A percentile compares a stretch with the other conserved stretches of the same genome.
phyloP scores from a whole-genome alignment of 1,284 basidiomycete species.

The Apiotrichum sp. region DNA sequence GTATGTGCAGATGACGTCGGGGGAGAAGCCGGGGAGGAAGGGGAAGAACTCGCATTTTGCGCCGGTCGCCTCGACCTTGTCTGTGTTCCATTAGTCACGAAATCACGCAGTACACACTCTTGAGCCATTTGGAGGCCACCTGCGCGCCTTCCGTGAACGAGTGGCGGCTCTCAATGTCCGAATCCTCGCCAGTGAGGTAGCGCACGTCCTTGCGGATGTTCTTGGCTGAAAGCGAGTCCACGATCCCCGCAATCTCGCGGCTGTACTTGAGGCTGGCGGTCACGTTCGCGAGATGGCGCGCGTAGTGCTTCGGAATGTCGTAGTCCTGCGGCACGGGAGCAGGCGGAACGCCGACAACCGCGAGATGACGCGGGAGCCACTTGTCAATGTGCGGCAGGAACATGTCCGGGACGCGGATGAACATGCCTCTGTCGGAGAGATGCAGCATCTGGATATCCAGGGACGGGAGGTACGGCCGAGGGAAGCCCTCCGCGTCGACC shows the following conservation, averaged over 20 bases:
- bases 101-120: slow-evolving; percentile 43
- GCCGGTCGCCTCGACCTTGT: slow-evolving; percentile 61
- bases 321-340: slow-evolving; percentile 12
- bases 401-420: slow-evolving; percentile 30
- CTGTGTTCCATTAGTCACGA: slow-evolving; percentile 12
- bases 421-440: slow-evolving; percentile 23
- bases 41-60: slow-evolving; percentile 61
- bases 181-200: slow-evolving; percentile 69
- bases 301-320: slow-evolving; percentile 29
- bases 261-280: slow-evolving; percentile 32
- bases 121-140: slow-evolving; percentile 69
- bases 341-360: slow-evolving; percentile 36
- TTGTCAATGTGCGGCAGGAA: slow-evolving; percentile 39
- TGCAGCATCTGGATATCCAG: slow-evolving; percentile 19
- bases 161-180: slow-evolving; percentile 62
- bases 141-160: slow-evolving; percentile 66
- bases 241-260: slow-evolving; percentile 13
- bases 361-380: slow-evolving; percentile 38
- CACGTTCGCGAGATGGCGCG: slow-evolving; percentile 38
- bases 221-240: slow-evolving; percentile 19
- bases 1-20: slow-evolving; percentile 67
- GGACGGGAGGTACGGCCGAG: neutral
- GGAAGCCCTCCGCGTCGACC: neutral
- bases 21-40: slow-evolving; percentile 67
- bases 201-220: slow-evolving; percentile 64